These are phyloP conservation scores for Cercospora zeina DNA, from an alignment of 2,329 filamentous ascomycete genomes.

Conservation along the genomic window DNA sequence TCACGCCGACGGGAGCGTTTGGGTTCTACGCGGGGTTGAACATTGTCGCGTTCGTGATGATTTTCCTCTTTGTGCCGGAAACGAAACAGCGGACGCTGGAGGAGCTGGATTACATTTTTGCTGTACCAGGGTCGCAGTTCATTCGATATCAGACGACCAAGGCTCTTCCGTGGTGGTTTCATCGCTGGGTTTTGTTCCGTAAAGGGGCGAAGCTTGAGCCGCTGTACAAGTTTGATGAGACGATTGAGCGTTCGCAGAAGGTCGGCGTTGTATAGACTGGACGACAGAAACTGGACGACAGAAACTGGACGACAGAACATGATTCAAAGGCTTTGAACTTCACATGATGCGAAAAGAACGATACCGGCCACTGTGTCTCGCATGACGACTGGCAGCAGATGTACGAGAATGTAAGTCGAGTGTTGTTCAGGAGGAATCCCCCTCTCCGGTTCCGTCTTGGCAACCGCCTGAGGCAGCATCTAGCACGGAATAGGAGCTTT, in stretches of 20 bases:
- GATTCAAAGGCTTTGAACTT: background rate
- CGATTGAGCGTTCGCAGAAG: slow-evolving; percentile 19
- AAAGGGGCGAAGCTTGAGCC: slow-evolving; percentile 25
- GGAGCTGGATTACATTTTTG: slow-evolving; percentile 55
- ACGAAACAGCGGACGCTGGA: slow-evolving; percentile 53
- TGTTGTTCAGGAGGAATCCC: no score
- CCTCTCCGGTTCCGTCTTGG: no score
- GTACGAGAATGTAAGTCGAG: no score
- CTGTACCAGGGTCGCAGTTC: slow-evolving; percentile 48
- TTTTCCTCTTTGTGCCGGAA: slow-evolving; percentile 54
- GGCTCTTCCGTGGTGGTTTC: slow-evolving; percentile 51
- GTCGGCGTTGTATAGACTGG: slow-evolving; percentile 18
- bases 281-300: background rate
- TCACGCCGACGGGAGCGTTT: slow-evolving; percentile 59
- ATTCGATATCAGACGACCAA: slow-evolving; percentile 40
- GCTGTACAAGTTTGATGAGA: slow-evolving; percentile 26
- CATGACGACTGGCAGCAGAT: no score
- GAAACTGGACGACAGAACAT: background rate
- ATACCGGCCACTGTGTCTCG: no score
- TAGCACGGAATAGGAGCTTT: no score
- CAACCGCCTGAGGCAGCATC: no score
- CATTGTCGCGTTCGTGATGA: slow-evolving; percentile 55
- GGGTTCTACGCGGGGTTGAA: slow-evolving; percentile 59
- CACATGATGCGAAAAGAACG: background rate
- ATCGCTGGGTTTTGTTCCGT: slow-evolving; percentile 32